Base-by-base conservation (phyloP, 169 alveolate genomes). In the Plasmodium gaboni region DNA sequence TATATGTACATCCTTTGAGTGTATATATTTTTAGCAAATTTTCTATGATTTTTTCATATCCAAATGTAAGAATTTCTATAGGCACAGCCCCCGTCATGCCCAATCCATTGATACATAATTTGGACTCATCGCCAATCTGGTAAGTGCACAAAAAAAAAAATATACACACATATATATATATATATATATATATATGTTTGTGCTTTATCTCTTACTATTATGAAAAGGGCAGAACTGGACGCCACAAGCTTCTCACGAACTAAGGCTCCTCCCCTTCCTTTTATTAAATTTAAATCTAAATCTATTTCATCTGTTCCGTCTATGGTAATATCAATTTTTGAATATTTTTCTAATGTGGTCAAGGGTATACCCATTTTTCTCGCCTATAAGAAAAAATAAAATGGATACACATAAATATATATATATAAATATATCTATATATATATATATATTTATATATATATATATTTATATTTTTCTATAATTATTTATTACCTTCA, bases 201-300 rank as follows among this genome's bases (percentile, higher is more conserved):
- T 8, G 13, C 1, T 42, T 48, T 26, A 9, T 69, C 15, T 12
- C 88, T 76, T 89, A 92, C 95, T 15, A 94, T 91, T 68, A 95
- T 78, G 24, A 96, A 74, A 26, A 91, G 24, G 55, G 92, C 74
- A 12, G 97, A 92, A 61, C 85, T 73, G 15, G 74, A 74, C 51
- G 94, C 97, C 9, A 95, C 95, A 70, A 95, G 74, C 87, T 94
- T 94, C 74, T 95, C 98, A 53, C 96, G 92, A 83, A 95, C 93
- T 17, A 95, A 74, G 19, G 98, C 98, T 15, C 98, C 98, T 0
- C 98, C 98, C 0, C 97, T 92, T 6, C 98, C 98, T 89, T 95
- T 95, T 22, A 95, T 88, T 17, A 95, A 87, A 74, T 89, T 92
- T 61, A 95, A 73, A 15, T 94, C 26, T 38, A 70, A 19, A 65